These are phyloP conservation scores for Climacium dendroides DNA, from an alignment of 225 moss, liverwort and hornwort species.

Conservation along the genomic window DNA sequence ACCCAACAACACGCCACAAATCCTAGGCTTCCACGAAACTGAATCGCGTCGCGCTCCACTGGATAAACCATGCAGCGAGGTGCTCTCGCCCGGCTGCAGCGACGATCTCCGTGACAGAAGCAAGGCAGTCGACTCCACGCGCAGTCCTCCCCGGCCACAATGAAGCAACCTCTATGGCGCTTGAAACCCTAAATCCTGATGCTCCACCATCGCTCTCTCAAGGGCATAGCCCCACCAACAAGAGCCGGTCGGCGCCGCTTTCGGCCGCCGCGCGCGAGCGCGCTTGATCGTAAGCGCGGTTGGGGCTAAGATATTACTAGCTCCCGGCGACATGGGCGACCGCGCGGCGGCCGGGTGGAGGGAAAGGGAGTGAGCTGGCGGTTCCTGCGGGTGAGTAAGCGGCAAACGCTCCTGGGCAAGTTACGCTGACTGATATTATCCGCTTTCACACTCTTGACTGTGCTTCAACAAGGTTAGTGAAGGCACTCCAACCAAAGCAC, in stretches of 20 bases:
- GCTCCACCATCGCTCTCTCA: slow-evolving; percentile 1
- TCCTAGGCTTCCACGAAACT: neutral
- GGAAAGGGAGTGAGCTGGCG: neutral
- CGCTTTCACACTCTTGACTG: neutral
- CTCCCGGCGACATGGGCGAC: neutral
- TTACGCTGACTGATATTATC: neutral
- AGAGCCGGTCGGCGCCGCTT: slow-evolving; percentile 40
- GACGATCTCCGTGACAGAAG: neutral
- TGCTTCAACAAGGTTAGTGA: too few relatives aligned
- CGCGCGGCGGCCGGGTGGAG: neutral
- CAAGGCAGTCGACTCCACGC: neutral
- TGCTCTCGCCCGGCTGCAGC: neutral
- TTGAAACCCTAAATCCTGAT: slow-evolving; percentile 43
- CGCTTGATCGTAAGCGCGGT: neutral
- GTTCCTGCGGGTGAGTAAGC: neutral
- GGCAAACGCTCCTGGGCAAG: neutral
- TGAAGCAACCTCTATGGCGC: slow-evolving; percentile 7
- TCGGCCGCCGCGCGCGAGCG: neutral
- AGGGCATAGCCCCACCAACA: slow-evolving; percentile 1
- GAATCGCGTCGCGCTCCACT: neutral
- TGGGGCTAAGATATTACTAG: neutral
- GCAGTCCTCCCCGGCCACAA: neutral
- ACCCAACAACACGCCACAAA: neutral
- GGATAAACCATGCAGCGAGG: slow-evolving; percentile 11
- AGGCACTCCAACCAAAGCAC: too few relatives aligned